Conservation (phyloP, 2,329 filamentous ascomycete species). For the Akanthomyces dipterigenus region DNA sequence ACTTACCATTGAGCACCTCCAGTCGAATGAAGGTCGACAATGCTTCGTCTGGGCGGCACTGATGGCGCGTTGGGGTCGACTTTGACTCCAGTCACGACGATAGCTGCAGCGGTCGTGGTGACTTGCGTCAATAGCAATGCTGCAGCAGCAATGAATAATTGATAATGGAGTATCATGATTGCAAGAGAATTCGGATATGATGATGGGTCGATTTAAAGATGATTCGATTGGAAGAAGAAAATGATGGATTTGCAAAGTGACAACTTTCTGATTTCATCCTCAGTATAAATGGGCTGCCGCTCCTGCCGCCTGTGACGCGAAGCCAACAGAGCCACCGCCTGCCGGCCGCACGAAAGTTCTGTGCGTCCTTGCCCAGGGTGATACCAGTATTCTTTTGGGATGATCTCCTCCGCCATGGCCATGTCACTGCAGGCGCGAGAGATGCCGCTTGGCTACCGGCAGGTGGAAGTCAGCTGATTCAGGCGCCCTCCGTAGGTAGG, state of each 20-base stretch:
- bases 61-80: conserved; percentile 31
- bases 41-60: conserved; percentile 39
- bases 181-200: background rate
- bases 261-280: background rate
- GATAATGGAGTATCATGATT: conserved; percentile 8
- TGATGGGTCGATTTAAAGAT: background rate
- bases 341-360: background rate
- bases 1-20: conserved; percentile 39
- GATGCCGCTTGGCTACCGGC: background rate
- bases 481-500: background rate
- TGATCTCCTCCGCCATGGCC: background rate
- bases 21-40: conserved; percentile 37
- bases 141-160: background rate
- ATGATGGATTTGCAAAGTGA: background rate
- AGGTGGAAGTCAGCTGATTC: background rate
- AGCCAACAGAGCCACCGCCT: background rate
- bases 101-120: background rate
- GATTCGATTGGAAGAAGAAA: background rate
- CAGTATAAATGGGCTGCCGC: background rate
- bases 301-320: conserved; percentile 4
- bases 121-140: background rate
- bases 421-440: conserved; percentile 1
- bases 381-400: background rate
- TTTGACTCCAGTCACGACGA: conserved; percentile 30
- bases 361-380: background rate